Percentiles rank a stretch among this genome's conserved stretches.
Evolutionary conservation across 495 filamentous ascomycete genomes (phyloP).

Genomic region (Penicillium parvum): DNA sequence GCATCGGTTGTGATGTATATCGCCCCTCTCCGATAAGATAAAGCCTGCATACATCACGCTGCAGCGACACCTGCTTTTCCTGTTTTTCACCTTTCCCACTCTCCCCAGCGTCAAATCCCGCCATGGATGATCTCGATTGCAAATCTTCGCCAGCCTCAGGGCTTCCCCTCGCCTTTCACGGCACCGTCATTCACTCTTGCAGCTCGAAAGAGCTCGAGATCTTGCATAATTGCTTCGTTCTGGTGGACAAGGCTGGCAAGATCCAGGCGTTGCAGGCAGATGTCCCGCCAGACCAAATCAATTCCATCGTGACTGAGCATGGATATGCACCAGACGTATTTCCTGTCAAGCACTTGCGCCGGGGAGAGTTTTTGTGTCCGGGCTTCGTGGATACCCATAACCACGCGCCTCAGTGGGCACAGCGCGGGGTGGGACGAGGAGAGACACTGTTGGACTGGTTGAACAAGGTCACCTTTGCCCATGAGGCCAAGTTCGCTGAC

Average conservation of each 20-base stretch:
- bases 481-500: conserved; percentile 56
- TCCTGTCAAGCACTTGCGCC: conserved; percentile 36
- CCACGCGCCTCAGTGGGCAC: conserved; percentile 61
- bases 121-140: conserved; percentile 14
- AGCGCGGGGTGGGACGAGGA: conserved; percentile 56
- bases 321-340: conserved; percentile 32
- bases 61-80: background rate
- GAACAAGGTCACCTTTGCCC: conserved; percentile 55
- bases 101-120: background rate
- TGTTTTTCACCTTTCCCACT: background rate
- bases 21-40: conserved; percentile 7
- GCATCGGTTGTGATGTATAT: background rate
- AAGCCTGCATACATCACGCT: background rate
- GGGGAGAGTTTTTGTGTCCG: conserved; percentile 54
- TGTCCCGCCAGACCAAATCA: conserved; percentile 15
- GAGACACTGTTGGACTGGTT: conserved; percentile 58
- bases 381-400: conserved; percentile 64
- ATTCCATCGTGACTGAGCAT: conserved; percentile 17
- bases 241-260: conserved; percentile 36
- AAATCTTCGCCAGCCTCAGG: conserved; percentile 13
- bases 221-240: conserved; percentile 42
- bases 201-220: conserved; percentile 39
- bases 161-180: conserved; percentile 43
- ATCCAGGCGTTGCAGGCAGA: conserved; percentile 33
- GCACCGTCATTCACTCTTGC: conserved; percentile 50